Conservation (phyloP, 768 basidiomycete species). For the Daedalea quercina region DNA sequence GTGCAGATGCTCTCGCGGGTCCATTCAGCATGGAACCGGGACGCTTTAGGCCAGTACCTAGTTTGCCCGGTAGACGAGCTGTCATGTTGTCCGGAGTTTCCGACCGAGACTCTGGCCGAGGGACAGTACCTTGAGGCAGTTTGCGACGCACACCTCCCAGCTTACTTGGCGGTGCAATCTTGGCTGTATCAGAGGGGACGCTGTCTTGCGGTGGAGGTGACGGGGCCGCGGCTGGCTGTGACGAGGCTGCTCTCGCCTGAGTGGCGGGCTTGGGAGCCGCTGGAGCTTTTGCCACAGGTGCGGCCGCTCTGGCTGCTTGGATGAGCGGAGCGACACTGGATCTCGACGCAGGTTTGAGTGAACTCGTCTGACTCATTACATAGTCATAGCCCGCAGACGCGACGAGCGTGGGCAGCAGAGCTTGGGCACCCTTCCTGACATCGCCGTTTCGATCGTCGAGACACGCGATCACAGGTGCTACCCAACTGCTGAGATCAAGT, state of each 20-base stretch:
- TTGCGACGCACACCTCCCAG: slow-evolving; percentile 64
- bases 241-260: slow-evolving; percentile 9
- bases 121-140: slow-evolving; percentile 47
- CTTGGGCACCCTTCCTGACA: slow-evolving; percentile 87
- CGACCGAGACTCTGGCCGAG: slow-evolving; percentile 40
- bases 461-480: slow-evolving; percentile 56
- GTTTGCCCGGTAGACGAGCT: slow-evolving; percentile 28
- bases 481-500: slow-evolving; percentile 69
- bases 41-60: slow-evolving; percentile 38
- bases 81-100: slow-evolving; percentile 29
- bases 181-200: slow-evolving; percentile 28
- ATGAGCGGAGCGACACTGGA: slow-evolving; percentile 81
- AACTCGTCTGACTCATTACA: slow-evolving; percentile 79
- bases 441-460: slow-evolving; percentile 90
- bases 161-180: slow-evolving; percentile 39
- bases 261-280: slow-evolving; percentile 15
- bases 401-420: slow-evolving; percentile 72
- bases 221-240: slow-evolving; percentile 20
- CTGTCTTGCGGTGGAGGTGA: slow-evolving; percentile 43
- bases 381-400: slow-evolving; percentile 72
- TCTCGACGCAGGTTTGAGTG: slow-evolving; percentile 88
- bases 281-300: slow-evolving; percentile 26
- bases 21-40: slow-evolving; percentile 27
- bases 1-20: slow-evolving; percentile 26
- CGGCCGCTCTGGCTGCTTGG: slow-evolving; percentile 63